phyloP scores from a whole-genome alignment of 2,329 filamentous ascomycete species.

The Verticillium tricorpus region DNA sequence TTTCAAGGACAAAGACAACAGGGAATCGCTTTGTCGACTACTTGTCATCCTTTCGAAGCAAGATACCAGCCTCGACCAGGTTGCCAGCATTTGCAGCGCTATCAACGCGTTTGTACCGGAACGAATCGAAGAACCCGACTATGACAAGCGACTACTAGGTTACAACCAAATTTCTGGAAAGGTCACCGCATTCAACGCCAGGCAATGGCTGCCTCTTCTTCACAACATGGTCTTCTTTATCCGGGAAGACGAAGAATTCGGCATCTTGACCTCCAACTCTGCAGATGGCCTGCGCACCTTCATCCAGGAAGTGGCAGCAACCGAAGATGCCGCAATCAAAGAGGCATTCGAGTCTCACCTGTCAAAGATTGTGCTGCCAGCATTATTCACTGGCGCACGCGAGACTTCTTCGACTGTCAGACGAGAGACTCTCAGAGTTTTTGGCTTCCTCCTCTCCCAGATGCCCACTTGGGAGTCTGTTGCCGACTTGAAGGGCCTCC shows the following conservation, averaged over 20 bases:
- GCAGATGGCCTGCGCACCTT: constrained; percentile 77
- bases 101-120: constrained; percentile 74
- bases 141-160: constrained; percentile 72
- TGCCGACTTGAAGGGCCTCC: constrained; percentile 67
- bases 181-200: constrained; percentile 55
- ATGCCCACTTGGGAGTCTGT: constrained; percentile 68
- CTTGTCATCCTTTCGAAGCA: constrained; percentile 65
- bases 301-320: constrained; percentile 54
- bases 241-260: constrained; percentile 80
- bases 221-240: constrained; percentile 89
- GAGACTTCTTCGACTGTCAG: constrained; percentile 81
- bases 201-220: constrained; percentile 82
- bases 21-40: constrained; percentile 69
- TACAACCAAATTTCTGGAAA: constrained; percentile 67
- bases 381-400: constrained; percentile 70
- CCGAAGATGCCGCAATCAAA: constrained; percentile 32
- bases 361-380: constrained; percentile 63
- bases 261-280: constrained; percentile 74
- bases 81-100: constrained; percentile 68
- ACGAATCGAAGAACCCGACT: constrained; percentile 81
- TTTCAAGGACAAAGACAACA: constrained; percentile 76
- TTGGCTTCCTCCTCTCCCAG: constrained; percentile 71
- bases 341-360: constrained; percentile 55
- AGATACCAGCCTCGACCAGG: constrained; percentile 53
- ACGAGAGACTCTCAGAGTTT: constrained; percentile 72